These are phyloP conservation scores for Thalia dealbata DNA, from an alignment of 176 grass and related monocot genomes.

Conservation along the genomic window DNA sequence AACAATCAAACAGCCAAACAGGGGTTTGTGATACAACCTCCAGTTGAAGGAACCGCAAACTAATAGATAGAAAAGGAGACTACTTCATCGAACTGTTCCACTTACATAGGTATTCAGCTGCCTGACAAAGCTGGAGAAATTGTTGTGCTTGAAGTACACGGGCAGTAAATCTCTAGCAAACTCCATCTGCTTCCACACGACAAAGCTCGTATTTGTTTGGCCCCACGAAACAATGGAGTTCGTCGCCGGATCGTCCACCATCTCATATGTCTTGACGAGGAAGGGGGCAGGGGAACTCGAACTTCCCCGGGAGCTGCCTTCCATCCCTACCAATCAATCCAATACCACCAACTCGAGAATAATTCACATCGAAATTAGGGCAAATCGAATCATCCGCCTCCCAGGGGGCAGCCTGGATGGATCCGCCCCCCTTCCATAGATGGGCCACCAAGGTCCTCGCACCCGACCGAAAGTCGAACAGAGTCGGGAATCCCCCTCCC, in stretches of 20 bases:
- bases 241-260: conserved; percentile 84
- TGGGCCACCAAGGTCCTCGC: neutral
- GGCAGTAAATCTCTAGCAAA: neutral
- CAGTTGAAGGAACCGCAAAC: no score
- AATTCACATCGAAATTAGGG: neutral
- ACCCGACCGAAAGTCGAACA: neutral
- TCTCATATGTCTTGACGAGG: conserved; percentile 94
- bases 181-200: no score
- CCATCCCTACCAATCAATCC: neutral
- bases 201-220: no score
- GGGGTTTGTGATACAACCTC: no score
- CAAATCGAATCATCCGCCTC: neutral
- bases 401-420: neutral
- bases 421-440: neutral
- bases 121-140: conserved; percentile 3
- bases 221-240: conserved; percentile 44
- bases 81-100: neutral
- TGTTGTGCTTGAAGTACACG: neutral
- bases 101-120: conserved; percentile 23
- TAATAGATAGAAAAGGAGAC: no score
- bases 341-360: neutral
- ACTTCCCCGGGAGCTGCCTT: conserved; percentile 32
- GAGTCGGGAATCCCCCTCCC: no score
- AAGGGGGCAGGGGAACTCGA: conserved; percentile 68
- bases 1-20: no score